These are phyloP conservation scores for Pseudonectria foliicola DNA, from an alignment of 2,329 filamentous ascomycete genomes.

Conservation along the genomic window DNA sequence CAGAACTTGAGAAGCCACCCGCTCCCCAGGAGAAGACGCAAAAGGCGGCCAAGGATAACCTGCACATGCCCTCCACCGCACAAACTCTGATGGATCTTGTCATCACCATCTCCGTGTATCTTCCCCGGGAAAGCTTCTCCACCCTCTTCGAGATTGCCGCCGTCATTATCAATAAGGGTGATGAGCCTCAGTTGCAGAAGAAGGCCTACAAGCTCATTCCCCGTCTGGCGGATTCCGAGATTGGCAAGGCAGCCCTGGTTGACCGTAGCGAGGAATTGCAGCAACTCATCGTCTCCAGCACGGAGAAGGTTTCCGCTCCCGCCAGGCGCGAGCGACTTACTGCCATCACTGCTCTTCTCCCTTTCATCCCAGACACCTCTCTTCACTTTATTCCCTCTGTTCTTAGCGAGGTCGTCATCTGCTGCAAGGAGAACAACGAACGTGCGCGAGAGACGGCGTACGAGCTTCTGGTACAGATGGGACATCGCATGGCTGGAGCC, in stretches of 20 bases:
- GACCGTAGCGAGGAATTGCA: conserved; percentile 76
- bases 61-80: conserved; percentile 78
- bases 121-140: conserved; percentile 78
- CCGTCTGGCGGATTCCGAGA: conserved; percentile 73
- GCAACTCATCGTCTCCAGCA: conserved; percentile 67
- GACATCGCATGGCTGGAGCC: conserved; percentile 63
- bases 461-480: conserved; percentile 82
- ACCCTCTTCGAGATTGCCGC: conserved; percentile 82
- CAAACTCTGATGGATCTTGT: conserved; percentile 96
- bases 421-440: conserved; percentile 96
- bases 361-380: conserved; percentile 66
- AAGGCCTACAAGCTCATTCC: conserved; percentile 98
- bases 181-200: conserved; percentile 92
- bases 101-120: conserved; percentile 90
- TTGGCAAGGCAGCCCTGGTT: conserved; percentile 66
- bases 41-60: conserved; percentile 47
- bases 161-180: conserved; percentile 70
- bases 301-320: conserved; percentile 79
- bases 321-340: conserved; percentile 79
- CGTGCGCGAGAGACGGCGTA: conserved; percentile 85
- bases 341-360: conserved; percentile 73
- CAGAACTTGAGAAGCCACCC: conserved; percentile 51
- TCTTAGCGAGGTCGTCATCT: conserved; percentile 89
- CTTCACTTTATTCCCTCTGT: conserved; percentile 91
- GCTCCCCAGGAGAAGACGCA: conserved; percentile 51